phyloP scores from a whole-genome alignment of 2,329 filamentous ascomycete species.

The Dryadomyces quercus-mongolicae region DNA sequence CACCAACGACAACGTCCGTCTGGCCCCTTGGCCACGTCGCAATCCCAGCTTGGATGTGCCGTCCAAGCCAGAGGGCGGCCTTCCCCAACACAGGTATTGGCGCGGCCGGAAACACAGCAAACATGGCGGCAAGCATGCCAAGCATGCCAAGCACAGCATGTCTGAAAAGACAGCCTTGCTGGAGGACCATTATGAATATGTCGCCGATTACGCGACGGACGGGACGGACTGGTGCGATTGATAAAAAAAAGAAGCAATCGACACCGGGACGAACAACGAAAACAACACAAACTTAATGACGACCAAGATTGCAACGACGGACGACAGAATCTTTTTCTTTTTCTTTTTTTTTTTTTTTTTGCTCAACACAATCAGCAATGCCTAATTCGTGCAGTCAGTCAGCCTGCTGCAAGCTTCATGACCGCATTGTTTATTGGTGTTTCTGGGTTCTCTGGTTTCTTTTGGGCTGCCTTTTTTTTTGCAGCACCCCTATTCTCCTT shows the following conservation, averaged over 20 bases:
- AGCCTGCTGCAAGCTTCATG: too few relatives aligned
- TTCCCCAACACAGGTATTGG: constrained; percentile 4
- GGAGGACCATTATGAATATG: background rate
- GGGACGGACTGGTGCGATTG: background rate
- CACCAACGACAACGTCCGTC: constrained; percentile 47
- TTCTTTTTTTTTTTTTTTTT: background rate
- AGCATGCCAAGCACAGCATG: background rate
- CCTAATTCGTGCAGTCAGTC: too few relatives aligned
- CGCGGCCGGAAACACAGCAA: background rate
- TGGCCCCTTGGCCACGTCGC: constrained; percentile 9
- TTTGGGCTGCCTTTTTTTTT: too few relatives aligned
- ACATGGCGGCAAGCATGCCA: background rate
- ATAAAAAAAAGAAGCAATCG: background rate
- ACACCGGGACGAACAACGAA: background rate
- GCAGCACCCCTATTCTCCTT: background rate
- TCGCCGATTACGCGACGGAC: background rate
- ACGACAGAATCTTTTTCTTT: background rate
- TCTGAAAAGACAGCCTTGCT: constrained; percentile 9
- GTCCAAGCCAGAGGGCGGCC: constrained; percentile 11
- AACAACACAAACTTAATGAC: background rate
- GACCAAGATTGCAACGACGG: background rate
- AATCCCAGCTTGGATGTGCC: constrained; percentile 27
- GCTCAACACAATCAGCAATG: too few relatives aligned
- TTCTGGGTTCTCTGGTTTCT: too few relatives aligned
- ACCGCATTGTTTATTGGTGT: too few relatives aligned